phyloP scores from a whole-genome alignment of 805 yeast genomes.

The Brettanomyces nanus region DNA sequence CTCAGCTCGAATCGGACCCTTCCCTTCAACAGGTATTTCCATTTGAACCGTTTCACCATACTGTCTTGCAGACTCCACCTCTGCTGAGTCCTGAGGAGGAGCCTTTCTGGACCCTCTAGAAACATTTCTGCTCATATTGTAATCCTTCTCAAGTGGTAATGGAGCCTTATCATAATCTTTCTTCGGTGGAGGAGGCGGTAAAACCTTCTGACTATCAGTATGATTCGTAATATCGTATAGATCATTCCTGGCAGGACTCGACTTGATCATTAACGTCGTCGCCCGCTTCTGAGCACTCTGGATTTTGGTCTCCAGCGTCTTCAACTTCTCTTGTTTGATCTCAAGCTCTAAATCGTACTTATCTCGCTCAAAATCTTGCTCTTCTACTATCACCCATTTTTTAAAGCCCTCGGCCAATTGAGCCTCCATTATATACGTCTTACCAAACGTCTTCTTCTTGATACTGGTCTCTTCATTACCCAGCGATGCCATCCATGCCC shows the following conservation, averaged over 20 bases:
- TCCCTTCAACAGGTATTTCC: too few species aligned
- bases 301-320: slow-evolving; percentile 22
- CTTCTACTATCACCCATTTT: slow-evolving; percentile 74
- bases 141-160: slow-evolving; percentile 8
- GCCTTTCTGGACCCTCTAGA: too few species aligned
- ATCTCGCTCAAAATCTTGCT: slow-evolving; percentile 39
- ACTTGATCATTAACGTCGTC: slow-evolving; percentile 11
- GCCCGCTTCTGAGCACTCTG: slow-evolving; percentile 22
- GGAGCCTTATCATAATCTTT: slow-evolving; percentile 10
- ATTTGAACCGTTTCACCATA: too few species aligned
- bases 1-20: too few species aligned
- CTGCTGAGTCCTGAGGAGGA: too few species aligned
- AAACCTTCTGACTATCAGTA: background rate
- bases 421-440: slow-evolving; percentile 75
- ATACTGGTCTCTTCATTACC: slow-evolving; percentile 64
- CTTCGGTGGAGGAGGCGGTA: slow-evolving; percentile 1
- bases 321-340: slow-evolving; percentile 25
- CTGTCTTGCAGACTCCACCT: too few species aligned
- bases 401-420: slow-evolving; percentile 66
- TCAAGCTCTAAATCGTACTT: slow-evolving; percentile 29
- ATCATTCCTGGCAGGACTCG: slow-evolving; percentile 8
- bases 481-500: slow-evolving; percentile 83
- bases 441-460: slow-evolving; percentile 66
- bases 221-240: slow-evolving; percentile 12
- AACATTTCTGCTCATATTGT: too few species aligned